Conservation (phyloP, 306 rosid genomes). For the Corylus americana region DNA sequence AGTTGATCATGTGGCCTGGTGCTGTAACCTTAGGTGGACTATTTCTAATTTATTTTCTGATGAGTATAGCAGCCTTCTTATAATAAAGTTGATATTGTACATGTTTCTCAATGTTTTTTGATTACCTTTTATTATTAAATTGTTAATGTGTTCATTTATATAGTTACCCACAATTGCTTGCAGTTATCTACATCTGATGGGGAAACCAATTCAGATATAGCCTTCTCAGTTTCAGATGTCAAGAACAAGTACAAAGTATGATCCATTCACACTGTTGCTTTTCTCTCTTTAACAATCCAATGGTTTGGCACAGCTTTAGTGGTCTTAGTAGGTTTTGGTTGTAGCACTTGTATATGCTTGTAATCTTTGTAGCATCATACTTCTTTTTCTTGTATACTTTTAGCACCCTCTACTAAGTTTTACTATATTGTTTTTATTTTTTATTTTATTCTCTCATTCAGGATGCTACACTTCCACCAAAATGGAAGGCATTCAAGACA, state of each 20-base stretch:
- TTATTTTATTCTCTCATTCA: slow-evolving; percentile 30
- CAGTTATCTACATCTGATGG: slow-evolving; percentile 40
- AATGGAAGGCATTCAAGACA: slow-evolving; percentile 90
- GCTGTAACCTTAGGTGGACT: background rate
- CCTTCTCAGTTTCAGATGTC: slow-evolving; percentile 54
- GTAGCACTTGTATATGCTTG: background rate
- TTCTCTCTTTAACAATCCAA: slow-evolving; percentile 6
- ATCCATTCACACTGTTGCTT: slow-evolving; percentile 5
- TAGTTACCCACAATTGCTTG: slow-evolving; percentile 26
- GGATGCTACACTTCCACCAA: slow-evolving; percentile 79
- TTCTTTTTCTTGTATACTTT: slow-evolving; percentile 1
- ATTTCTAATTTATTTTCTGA: background rate
- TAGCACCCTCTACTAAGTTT: background rate
- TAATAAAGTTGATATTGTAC: background rate
- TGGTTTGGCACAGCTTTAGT: slow-evolving; percentile 11
- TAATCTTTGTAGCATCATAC: background rate
- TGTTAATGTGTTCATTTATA: background rate
- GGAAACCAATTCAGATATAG: slow-evolving; percentile 32
- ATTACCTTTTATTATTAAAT: slow-evolving; percentile 10
- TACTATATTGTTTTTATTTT: background rate
- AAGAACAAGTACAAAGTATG: slow-evolving; percentile 65
- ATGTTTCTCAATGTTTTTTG: background rate
- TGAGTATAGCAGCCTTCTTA: background rate
- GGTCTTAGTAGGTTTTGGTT: background rate
- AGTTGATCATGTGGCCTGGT: background rate